Percentiles rank a stretch among this genome's conserved stretches.
phyloP scores from a whole-genome alignment of 257 asterid genomes.

The Anisodus tanguticus region DNA sequence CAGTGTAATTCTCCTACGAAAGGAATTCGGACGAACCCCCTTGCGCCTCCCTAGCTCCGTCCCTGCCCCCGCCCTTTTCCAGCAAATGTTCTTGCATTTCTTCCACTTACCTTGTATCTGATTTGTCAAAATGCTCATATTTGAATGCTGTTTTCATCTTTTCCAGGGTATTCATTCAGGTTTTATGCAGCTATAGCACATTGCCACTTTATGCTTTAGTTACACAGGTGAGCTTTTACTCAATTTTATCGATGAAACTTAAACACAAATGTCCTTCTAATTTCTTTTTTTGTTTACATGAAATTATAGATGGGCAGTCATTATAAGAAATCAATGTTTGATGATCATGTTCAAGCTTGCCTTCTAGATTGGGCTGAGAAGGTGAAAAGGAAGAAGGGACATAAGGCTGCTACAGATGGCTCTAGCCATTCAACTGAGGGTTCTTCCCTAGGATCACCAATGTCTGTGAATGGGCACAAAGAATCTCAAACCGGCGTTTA shows the following conservation, averaged over 20 bases:
- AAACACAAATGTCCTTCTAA: not conserved
- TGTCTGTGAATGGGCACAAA: constrained; percentile 46
- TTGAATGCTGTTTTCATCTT: constrained; percentile 28
- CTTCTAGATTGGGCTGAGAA: constrained; percentile 88
- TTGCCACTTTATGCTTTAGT: constrained; percentile 88
- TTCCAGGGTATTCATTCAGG: constrained; percentile 79
- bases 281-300: not conserved
- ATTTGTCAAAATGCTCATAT: not conserved
- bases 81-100: not conserved
- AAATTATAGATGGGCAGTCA: constrained; percentile 81
- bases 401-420: constrained; percentile 45
- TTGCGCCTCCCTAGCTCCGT: no score
- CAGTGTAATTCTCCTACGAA: not conserved
- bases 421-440: constrained; percentile 47
- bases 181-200: constrained; percentile 93
- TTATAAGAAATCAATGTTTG: constrained; percentile 91
- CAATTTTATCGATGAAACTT: not conserved
- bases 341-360: constrained; percentile 82
- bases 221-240: constrained; percentile 65
- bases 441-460: constrained; percentile 46
- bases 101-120: not conserved
- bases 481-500: constrained; percentile 31
- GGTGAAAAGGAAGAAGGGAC: constrained; percentile 61
- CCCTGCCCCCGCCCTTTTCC: no score
- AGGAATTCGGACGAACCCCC: not conserved